Percentiles rank a stretch among this genome's conserved stretches.
phyloP scores from a whole-genome alignment of 176 grass and related monocot genomes.

The Pontederia crassipes region DNA sequence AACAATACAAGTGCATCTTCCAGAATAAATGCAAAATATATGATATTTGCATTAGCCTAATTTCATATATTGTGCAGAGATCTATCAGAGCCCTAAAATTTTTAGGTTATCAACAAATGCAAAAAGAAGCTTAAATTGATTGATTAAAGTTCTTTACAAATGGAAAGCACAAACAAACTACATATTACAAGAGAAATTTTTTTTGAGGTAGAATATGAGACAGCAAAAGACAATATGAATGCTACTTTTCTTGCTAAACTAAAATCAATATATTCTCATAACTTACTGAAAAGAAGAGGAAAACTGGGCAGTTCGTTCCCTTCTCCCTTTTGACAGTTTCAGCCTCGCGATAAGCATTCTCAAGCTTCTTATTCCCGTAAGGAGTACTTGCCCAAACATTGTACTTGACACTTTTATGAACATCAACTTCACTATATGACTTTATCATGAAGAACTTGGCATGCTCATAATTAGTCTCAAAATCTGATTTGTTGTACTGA shows the following conservation, averaged over 20 bases:
- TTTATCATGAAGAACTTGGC: conserved; percentile 23
- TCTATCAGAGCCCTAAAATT: no score
- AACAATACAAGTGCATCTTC: background rate
- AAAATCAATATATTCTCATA: background rate
- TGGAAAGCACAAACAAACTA: no score
- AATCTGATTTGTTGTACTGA: conserved; percentile 16
- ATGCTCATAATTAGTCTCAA: conserved; percentile 11
- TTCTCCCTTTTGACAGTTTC: conserved; percentile 18
- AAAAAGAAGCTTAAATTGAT: no score
- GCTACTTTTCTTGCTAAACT: no score
- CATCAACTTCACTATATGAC: conserved; percentile 9
- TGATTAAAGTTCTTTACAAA: no score
- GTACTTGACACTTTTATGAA: conserved; percentile 16
- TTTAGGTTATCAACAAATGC: no score
- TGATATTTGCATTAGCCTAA: background rate
- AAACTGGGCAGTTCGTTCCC: conserved; percentile 52
- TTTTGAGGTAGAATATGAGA: background rate
- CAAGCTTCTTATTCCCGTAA: conserved; percentile 1
- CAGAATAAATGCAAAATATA: background rate
- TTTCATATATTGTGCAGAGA: background rate
- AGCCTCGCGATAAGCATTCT: background rate
- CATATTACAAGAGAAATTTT: no score
- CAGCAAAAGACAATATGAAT: background rate
- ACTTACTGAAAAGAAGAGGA: conserved; percentile 88
- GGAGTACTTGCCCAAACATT: conserved; percentile 16